phyloP scores from a whole-genome alignment of 495 filamentous ascomycete genomes.

The Neurospora terricola region DNA sequence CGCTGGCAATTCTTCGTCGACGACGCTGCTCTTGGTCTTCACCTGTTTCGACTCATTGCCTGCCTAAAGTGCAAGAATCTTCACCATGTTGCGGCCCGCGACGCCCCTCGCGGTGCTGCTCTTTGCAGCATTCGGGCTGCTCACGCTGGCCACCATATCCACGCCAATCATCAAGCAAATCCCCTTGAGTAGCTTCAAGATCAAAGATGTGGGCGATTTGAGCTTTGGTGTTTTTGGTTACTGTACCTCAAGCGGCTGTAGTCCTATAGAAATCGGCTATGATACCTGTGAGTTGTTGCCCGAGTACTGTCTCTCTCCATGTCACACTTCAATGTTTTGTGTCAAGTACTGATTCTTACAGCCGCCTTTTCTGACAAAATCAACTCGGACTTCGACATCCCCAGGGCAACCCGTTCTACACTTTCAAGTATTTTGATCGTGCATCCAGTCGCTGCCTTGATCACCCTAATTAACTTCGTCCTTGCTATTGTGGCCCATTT shows the following conservation, averaged over 20 bases:
- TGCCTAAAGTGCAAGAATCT: not conserved
- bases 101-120: slow-evolving; percentile 85
- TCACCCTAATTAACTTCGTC: slow-evolving; percentile 75
- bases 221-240: slow-evolving; percentile 92
- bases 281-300: slow-evolving; percentile 56
- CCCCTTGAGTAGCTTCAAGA: slow-evolving; percentile 62
- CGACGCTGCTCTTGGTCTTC: not conserved
- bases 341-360: not conserved
- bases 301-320: not conserved
- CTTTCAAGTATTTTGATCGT: slow-evolving; percentile 89
- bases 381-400: slow-evolving; percentile 57
- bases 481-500: slow-evolving; percentile 77
- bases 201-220: slow-evolving; percentile 32
- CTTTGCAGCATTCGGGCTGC: slow-evolving; percentile 71
- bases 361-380: not conserved
- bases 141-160: slow-evolving; percentile 84
- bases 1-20: slow-evolving; percentile 14
- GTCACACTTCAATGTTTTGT: not conserved
- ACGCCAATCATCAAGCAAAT: slow-evolving; percentile 83
- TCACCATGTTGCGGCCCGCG: slow-evolving; percentile 69
- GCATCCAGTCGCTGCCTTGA: slow-evolving; percentile 79
- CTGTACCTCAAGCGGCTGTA: slow-evolving; percentile 57
- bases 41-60: not conserved
- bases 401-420: slow-evolving; percentile 61
- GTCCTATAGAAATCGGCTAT: slow-evolving; percentile 74